Conservation (phyloP, 306 rosid species). For the Prunus padus region DNA sequence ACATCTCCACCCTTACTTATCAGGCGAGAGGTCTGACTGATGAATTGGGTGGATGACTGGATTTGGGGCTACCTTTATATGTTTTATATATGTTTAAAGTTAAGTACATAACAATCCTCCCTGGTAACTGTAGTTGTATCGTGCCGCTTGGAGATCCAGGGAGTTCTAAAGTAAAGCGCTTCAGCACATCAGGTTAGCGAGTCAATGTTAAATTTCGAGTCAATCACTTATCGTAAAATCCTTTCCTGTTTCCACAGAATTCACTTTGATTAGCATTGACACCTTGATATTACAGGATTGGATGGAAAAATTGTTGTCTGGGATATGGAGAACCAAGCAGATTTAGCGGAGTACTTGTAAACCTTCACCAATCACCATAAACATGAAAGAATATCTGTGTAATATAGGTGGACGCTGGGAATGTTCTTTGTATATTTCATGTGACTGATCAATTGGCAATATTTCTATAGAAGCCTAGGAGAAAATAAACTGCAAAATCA, state of each 20-base stretch:
- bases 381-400: conserved; percentile 4
- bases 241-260: background rate
- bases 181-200: conserved; percentile 93
- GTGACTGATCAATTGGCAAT: conserved; percentile 22
- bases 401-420: conserved; percentile 1
- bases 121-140: conserved; percentile 59
- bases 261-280: conserved; percentile 9
- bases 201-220: background rate
- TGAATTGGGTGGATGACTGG: conserved; percentile 13
- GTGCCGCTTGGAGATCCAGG: conserved; percentile 55
- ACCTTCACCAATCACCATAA: background rate
- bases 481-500: conserved; percentile 1
- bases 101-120: conserved; percentile 27
- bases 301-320: conserved; percentile 84
- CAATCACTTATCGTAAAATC: background rate
- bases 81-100: background rate
- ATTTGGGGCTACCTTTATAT: conserved; percentile 7
- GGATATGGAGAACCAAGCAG: conserved; percentile 84
- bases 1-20: conserved; percentile 5
- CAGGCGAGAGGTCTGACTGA: background rate
- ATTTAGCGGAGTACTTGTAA: conserved; percentile 51
- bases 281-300: conserved; percentile 53
- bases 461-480: conserved; percentile 17
- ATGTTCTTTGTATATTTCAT: conserved; percentile 26
- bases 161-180: conserved; percentile 47